Percentiles rank a stretch among this genome's conserved stretches.
phyloP scores from a whole-genome alignment of 2,329 filamentous ascomycete genomes.

The Fusarium scirpi region DNA sequence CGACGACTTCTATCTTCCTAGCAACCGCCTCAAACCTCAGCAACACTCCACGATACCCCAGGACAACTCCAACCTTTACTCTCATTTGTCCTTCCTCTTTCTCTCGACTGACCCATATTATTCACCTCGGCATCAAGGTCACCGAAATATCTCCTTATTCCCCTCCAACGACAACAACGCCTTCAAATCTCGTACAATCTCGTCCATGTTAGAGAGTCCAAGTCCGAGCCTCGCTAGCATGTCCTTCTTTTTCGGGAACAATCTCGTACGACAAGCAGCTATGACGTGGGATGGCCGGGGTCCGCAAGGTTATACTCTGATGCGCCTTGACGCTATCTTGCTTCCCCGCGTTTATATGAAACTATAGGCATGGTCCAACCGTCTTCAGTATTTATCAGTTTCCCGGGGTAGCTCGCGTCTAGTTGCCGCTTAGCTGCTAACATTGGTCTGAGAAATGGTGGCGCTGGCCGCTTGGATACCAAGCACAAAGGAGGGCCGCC shows the following conservation, averaged over 20 bases:
- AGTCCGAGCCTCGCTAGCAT: not conserved
- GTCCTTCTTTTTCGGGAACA: not conserved
- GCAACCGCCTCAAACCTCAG: not conserved
- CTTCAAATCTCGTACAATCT: not conserved
- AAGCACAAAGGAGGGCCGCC: not conserved
- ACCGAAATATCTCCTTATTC: slow-evolving; percentile 1
- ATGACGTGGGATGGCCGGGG: not conserved
- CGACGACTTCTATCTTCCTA: not conserved
- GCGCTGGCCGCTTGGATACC: not conserved
- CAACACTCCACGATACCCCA: too few species aligned
- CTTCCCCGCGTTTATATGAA: not conserved
- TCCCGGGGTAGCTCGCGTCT: not conserved
- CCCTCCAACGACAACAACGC: not conserved
- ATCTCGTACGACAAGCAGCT: not conserved
- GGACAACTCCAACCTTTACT: not conserved
- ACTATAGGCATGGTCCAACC: not conserved
- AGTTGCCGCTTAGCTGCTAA: not conserved
- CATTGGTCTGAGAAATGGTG: not conserved
- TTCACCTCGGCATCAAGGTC: not conserved
- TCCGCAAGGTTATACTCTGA: not conserved
- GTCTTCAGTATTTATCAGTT: not conserved
- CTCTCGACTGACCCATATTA: not conserved
- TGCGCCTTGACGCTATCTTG: not conserved
- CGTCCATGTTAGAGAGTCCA: not conserved
- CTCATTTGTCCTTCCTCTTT: slow-evolving; percentile 1